These are phyloP conservation scores for Thoreauomyces humboldtii DNA, from an alignment of 192 early-diverging fungal species.

Conservation along the genomic window DNA sequence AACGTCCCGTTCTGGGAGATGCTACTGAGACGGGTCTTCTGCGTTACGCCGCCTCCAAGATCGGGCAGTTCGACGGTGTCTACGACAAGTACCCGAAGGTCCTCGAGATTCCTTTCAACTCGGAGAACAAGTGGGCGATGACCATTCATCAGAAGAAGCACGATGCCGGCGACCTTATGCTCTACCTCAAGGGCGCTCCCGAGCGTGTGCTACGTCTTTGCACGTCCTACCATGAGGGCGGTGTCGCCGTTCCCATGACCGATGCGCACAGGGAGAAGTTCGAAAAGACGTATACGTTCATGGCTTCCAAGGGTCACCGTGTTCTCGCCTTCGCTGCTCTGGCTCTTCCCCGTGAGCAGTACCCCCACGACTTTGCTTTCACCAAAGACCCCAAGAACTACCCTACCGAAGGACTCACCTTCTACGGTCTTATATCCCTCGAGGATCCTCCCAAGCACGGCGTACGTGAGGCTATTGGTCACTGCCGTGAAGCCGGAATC, in stretches of 20 bases:
- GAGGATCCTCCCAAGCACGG: conserved; percentile 98
- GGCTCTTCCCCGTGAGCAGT: conserved; percentile 62
- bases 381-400: conserved; percentile 73
- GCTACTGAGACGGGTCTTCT: conserved; percentile 92
- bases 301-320: conserved; percentile 91
- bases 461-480: conserved; percentile 95
- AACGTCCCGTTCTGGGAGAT: conserved; percentile 82
- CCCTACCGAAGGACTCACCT: conserved; percentile 44
- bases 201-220: conserved; percentile 87
- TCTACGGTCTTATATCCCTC: conserved; percentile 68
- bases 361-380: conserved; percentile 74
- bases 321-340: conserved; percentile 90
- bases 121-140: conserved; percentile 91
- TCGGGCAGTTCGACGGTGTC: conserved; percentile 70
- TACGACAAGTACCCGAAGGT: conserved; percentile 74
- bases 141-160: conserved; percentile 81
- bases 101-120: conserved; percentile 95
- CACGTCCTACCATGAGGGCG: conserved; percentile 65
- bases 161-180: conserved; percentile 62
- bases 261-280: conserved; percentile 64
- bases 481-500: conserved; percentile 88
- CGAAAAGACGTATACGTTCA: conserved; percentile 77
- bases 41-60: conserved; percentile 72
- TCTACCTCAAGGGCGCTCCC: conserved; percentile 94
- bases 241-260: conserved; percentile 59